Evolutionary conservation across 2,329 filamentous ascomycete species (phyloP).

Genomic region (Periconia digitata): DNA sequence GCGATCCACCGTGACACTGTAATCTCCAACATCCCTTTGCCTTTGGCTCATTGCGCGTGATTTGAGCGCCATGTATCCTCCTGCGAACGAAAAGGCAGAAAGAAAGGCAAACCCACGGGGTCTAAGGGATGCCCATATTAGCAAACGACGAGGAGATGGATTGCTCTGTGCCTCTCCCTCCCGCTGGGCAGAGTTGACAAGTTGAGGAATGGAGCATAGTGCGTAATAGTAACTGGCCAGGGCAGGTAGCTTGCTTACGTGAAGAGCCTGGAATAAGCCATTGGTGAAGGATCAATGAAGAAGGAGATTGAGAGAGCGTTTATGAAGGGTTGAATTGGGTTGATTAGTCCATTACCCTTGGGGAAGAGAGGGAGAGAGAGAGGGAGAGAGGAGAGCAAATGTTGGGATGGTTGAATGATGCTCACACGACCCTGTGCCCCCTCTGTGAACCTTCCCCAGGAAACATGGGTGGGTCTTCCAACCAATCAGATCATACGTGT

Average conservation of each 20-base stretch:
- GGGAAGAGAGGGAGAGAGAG: neutral
- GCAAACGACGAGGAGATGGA: constrained; percentile 5
- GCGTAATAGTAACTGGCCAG: neutral
- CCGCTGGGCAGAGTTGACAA: too few species aligned
- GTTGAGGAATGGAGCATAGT: neutral
- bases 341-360: neutral
- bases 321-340: neutral
- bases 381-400: constrained; percentile 5
- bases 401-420: neutral
- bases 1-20: constrained; percentile 38
- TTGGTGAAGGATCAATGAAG: constrained; percentile 12
- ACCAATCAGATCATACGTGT: constrained; percentile 18
- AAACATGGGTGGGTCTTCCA: too few species aligned
- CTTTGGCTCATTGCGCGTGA: constrained; percentile 29
- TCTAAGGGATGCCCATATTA: constrained; percentile 21
- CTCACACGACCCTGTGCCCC: constrained; percentile 24
- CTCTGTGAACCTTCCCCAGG: constrained; percentile 21
- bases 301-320: neutral
- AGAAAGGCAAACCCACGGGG: constrained; percentile 35
- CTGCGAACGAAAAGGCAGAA: constrained; percentile 33
- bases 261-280: constrained; percentile 33
- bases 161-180: too few species aligned
- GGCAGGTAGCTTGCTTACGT: constrained; percentile 24
- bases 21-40: constrained; percentile 33
- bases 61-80: constrained; percentile 37